Conservation (phyloP, 2,329 filamentous ascomycete genomes). For the Calonectria montana region DNA sequence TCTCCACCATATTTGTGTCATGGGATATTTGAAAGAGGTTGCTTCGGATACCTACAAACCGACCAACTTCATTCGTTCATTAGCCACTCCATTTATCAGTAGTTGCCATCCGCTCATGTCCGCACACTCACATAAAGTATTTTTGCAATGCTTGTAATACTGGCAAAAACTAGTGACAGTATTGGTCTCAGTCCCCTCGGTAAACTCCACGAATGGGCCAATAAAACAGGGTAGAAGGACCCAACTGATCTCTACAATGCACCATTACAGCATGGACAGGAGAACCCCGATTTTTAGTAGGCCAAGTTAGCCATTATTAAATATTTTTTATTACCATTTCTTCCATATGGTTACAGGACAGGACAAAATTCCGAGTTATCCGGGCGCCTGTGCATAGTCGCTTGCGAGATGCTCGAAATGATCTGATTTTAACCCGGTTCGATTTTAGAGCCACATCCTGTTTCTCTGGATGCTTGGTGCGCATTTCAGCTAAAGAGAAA, state of each 20-base stretch:
- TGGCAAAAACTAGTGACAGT: slow-evolving; percentile 15
- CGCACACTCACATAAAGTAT: background rate
- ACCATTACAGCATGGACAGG: slow-evolving; percentile 47
- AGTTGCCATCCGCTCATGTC: slow-evolving; percentile 49
- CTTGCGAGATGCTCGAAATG: background rate
- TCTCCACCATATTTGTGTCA: slow-evolving; percentile 51
- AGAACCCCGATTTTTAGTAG: too few species aligned
- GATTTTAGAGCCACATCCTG: background rate
- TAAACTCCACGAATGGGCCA: slow-evolving; percentile 46
- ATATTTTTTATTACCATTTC: too few species aligned
- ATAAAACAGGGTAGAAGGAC: slow-evolving; percentile 43
- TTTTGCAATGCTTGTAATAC: background rate
- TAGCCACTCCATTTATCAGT: slow-evolving; percentile 49
- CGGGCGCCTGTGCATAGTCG: too few species aligned
- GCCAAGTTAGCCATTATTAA: too few species aligned
- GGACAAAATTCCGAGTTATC: too few species aligned
- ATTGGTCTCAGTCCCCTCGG: slow-evolving; percentile 34
- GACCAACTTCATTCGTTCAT: slow-evolving; percentile 51
- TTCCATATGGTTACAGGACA: too few species aligned
- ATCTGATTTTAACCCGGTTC: background rate
- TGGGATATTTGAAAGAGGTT: slow-evolving; percentile 53
- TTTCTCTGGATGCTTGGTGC: background rate
- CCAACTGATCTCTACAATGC: slow-evolving; percentile 45
- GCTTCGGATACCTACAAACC: slow-evolving; percentile 49
- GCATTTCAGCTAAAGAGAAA: background rate